Percentiles rank a stretch among this genome's conserved stretches.
phyloP scores from a whole-genome alignment of 495 filamentous ascomycete genomes.

The Annulohypoxylon nitens region DNA sequence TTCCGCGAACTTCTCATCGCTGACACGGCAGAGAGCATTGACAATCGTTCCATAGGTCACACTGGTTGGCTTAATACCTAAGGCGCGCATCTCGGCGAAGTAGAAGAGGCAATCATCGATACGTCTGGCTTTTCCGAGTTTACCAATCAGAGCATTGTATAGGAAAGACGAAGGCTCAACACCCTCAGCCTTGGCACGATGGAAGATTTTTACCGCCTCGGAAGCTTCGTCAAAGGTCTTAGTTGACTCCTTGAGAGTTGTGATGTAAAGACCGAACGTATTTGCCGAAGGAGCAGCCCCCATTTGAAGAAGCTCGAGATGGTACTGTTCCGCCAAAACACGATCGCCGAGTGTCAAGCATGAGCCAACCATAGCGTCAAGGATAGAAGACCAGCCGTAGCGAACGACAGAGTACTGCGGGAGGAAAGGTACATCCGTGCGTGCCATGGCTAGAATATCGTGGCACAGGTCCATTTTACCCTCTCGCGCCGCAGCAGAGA shows the following conservation, averaged over 20 bases:
- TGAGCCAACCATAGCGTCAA: conserved; percentile 96
- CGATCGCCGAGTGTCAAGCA: conserved; percentile 88
- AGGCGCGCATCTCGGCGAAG: conserved; percentile 95
- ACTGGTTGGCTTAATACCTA: conserved; percentile 93
- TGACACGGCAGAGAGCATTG: conserved; percentile 96
- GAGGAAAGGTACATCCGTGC: conserved; percentile 85
- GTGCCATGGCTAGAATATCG: conserved; percentile 89
- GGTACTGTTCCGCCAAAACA: conserved; percentile 81
- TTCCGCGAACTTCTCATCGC: conserved; percentile 96
- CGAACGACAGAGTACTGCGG: conserved; percentile 85
- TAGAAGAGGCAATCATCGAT: conserved; percentile 98
- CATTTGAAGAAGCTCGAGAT: conserved; percentile 89
- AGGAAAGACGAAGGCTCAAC: conserved; percentile 96
- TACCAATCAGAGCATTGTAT: conserved; percentile 98
- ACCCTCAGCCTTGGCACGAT: conserved; percentile 90
- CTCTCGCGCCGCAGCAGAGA: conserved; percentile 87
- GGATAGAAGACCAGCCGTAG: conserved; percentile 93
- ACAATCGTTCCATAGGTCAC: conserved; percentile 99
- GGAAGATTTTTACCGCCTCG: conserved; percentile 97
- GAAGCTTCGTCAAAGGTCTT: conserved; percentile 98
- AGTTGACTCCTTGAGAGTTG: conserved; percentile 93
- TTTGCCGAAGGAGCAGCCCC: conserved; percentile 93
- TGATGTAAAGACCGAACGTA: conserved; percentile 98
- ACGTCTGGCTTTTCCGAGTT: conserved; percentile 95
- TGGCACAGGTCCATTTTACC: conserved; percentile 81